Base-by-base conservation (phyloP, 495 filamentous ascomycete species). In the Aspergillus funiculosus region DNA sequence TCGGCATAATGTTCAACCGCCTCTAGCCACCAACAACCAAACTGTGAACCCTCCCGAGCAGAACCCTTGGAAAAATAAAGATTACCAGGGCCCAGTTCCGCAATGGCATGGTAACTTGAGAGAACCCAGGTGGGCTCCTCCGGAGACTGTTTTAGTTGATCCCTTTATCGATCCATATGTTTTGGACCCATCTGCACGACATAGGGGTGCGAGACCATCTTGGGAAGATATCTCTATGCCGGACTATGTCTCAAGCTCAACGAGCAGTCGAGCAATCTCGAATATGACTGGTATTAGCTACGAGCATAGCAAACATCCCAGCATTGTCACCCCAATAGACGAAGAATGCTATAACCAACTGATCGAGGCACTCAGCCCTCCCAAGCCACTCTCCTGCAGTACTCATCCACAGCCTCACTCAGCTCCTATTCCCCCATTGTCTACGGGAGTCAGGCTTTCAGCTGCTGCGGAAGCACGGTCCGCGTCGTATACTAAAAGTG, bases 171-270 rank as follows among this genome's bases (percentile, higher is more conserved):
- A 64, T 32, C 55, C 63, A 7, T 62, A 62, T 29, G 45, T 59
- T 29, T 52, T 61, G 13, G 64, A 66, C 17, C 50, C 59, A 28
- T 29, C 56, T 26, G 52, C 60, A 34, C 58, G 56, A 4, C 64
- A 68, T 26, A 58, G 55, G 48, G 68, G 67, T 39, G 57, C 69
- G 15, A 58, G 61, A 15, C 70, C 73, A 19, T 68, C 67, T 15
- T 62, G 64, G 28, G 66, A 71, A 40, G 76, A 79, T 43, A 48
- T 74, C 19, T 66, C 75, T 5, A 80, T 78, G 76, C 74, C 71
- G 21, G 76, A 80, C 43, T 74, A 70, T 52, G 53, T 54, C 19
- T 66, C 68, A 11, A 64, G 54, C 32, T 68, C 70, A 7, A 53
- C 57, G 13, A 71, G 61, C 43, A 75, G 69, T 49, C 66, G 68